Evolutionary conservation across 2,329 filamentous ascomycete genomes (phyloP).

Genomic region (Basipetospora sp.): DNA sequence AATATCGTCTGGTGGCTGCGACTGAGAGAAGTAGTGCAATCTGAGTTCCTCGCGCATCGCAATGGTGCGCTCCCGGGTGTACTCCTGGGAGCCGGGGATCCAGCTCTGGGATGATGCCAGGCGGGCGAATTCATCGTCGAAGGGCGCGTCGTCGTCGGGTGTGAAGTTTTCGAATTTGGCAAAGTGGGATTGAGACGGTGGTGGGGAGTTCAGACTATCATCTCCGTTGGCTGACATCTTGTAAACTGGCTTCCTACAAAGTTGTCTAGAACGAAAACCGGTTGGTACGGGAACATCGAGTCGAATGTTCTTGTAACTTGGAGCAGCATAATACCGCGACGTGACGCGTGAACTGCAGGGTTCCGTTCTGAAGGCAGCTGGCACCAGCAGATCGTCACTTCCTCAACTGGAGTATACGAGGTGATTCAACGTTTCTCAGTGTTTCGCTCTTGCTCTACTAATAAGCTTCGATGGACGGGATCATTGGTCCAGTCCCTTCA

Average conservation of each 20-base stretch:
- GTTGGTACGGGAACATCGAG: too few relatives aligned
- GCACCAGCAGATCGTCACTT: too few relatives aligned
- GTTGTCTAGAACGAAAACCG: too few relatives aligned
- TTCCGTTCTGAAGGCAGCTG: too few relatives aligned
- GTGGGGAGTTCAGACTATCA: constrained; percentile 3
- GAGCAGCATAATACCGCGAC: too few relatives aligned
- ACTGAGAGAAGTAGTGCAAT: constrained; percentile 15
- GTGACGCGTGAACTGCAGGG: too few relatives aligned
- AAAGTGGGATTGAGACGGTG: constrained; percentile 18
- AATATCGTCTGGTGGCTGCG: constrained; percentile 7
- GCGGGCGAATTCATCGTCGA: constrained; percentile 18
- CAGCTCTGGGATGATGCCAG: constrained; percentile 19
- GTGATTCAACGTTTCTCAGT: too few relatives aligned
- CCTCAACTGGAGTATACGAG: too few relatives aligned
- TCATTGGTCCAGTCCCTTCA: too few relatives aligned
- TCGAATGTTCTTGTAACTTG: too few relatives aligned
- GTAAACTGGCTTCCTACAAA: background rate
- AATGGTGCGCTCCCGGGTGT: constrained; percentile 17
- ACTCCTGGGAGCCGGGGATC: constrained; percentile 15
- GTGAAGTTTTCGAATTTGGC: constrained; percentile 16
- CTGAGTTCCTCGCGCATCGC: constrained; percentile 16
- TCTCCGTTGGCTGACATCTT: constrained; percentile 3
- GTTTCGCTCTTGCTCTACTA: too few relatives aligned
- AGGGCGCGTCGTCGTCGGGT: constrained; percentile 15
- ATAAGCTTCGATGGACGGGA: too few relatives aligned